Percentiles rank a stretch among this genome's conserved stretches.
Conservation (phyloP, 2,329 filamentous ascomycete genomes). For the Aspergillus sp. region DNA sequence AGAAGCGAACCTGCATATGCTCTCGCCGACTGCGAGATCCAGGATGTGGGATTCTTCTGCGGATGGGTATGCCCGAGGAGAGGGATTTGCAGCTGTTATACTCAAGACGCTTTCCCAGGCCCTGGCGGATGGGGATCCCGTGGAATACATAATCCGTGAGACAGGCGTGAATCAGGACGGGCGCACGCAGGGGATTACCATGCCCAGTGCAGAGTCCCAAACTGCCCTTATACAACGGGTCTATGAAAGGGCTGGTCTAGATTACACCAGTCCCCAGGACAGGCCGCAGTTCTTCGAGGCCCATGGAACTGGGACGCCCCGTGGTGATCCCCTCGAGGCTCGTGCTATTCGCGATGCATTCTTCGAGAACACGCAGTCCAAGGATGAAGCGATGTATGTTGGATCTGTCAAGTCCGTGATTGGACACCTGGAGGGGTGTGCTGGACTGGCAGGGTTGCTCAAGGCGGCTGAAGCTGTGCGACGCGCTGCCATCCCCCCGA, state of each 20-base stretch:
- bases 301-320: no score
- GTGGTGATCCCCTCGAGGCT: no score
- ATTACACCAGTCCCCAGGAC: no score
- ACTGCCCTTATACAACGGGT: no score
- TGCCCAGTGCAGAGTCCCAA: not conserved
- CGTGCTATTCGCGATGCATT: no score
- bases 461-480: no score
- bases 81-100: constrained; percentile 35
- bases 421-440: constrained; percentile 30
- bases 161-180: constrained; percentile 3
- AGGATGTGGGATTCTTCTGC: constrained; percentile 39
- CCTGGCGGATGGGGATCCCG: not conserved
- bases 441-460: constrained; percentile 24
- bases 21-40: no score
- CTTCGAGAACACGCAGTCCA: constrained; percentile 14
- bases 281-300: no score
- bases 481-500: no score
- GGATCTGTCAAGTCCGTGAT: constrained; percentile 28
- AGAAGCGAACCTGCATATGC: no score
- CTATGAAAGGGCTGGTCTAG: no score
- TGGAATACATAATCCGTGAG: not conserved
- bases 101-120: not conserved
- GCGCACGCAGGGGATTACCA: not conserved
- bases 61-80: constrained; percentile 49
- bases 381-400: not conserved